Evolutionary conservation across 805 yeast genomes (phyloP), one percentile per base, ranked within the genome.

Genomic region (Lachancea thermotolerans): DNA sequence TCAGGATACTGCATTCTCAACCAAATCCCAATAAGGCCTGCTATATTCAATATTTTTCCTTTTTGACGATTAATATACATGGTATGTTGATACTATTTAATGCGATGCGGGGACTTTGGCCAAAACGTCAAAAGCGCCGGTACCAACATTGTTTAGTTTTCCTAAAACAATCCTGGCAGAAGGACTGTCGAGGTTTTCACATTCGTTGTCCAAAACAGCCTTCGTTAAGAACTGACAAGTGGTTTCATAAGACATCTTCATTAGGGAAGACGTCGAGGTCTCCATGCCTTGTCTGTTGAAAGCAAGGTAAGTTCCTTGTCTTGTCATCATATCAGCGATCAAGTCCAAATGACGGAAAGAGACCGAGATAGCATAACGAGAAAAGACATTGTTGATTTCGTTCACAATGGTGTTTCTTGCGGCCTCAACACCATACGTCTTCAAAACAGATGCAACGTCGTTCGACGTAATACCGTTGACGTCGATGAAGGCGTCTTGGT

Each of bases 181-280:
- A 14, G 99, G 99, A 49, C 89, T 79, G 54, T 87, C 88, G 58
- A 93, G 71, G 51, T 81, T 81, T 68, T 93, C 99, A 57, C 82
- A 74, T 52, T 87, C 96, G 49, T 91, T 87, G 55, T 91, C 93
- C 62, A 93, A 73, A 40, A 93, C 98, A 7, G 98, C 96, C 72
- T 89, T 88, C 42, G 97, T 93, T 65, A 93, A 75, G 75, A 93
- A 93, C 68, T 87, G 95, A 72, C 96, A 89, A 1, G 99, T 93
- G 37, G 99, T 93, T 71, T 93, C 99, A 68, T 89, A 93, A 46
- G 96, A 88, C 99, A 93, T 93, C 74, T 93, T 93, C 90, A 88
- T 84, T 73, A 93, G 87, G 14, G 98, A 85, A 7, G 98, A 90
- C 1, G 97, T 89, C 11, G 93, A 79, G 1, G 95, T 78, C 66